Percentiles rank a stretch among this genome's conserved stretches.
phyloP scores from a whole-genome alignment of 2,329 filamentous ascomycete species.

The Thelonectria blattea region DNA sequence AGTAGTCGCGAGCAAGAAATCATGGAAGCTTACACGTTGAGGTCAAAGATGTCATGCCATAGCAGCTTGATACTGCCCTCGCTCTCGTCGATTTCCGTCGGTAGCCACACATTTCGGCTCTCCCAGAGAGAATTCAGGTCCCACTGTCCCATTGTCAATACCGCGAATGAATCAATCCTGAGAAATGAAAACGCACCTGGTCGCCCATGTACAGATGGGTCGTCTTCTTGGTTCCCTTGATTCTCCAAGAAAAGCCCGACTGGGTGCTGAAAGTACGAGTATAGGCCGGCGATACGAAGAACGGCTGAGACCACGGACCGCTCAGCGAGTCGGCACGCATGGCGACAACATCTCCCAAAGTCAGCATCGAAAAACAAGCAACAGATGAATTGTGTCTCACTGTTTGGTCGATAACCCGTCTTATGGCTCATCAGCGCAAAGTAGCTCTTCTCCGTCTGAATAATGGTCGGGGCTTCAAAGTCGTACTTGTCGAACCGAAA shows the following conservation, averaged over 20 bases:
- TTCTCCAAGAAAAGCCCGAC: conserved; percentile 55
- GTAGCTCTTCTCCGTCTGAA: conserved; percentile 65
- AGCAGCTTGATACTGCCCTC: conserved; percentile 53
- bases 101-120: conserved; percentile 62
- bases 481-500: conserved; percentile 65
- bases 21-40: conserved; percentile 51
- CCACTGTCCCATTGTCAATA: conserved; percentile 43
- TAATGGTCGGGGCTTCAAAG: conserved; percentile 64
- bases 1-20: rapidly evolving
- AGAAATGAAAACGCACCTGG: conserved; percentile 33
- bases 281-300: conserved; percentile 54
- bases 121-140: conserved; percentile 60
- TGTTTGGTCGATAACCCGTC: conserved; percentile 68
- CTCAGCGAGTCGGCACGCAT: conserved; percentile 56
- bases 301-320: conserved; percentile 60
- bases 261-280: conserved; percentile 59
- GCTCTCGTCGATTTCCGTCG: conserved; percentile 56
- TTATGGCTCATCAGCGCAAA: conserved; percentile 68
- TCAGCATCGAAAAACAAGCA: neutral
- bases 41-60: conserved; percentile 62
- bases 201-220: conserved; percentile 58
- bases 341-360: conserved; percentile 53
- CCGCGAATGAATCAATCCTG: rapidly evolving
- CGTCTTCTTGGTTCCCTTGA: conserved; percentile 52
- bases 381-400: conserved; percentile 18